Percentiles rank a stretch among this genome's conserved stretches.
Conservation (phyloP, 2,329 filamentous ascomycete genomes). For the Xylaria sp. region DNA sequence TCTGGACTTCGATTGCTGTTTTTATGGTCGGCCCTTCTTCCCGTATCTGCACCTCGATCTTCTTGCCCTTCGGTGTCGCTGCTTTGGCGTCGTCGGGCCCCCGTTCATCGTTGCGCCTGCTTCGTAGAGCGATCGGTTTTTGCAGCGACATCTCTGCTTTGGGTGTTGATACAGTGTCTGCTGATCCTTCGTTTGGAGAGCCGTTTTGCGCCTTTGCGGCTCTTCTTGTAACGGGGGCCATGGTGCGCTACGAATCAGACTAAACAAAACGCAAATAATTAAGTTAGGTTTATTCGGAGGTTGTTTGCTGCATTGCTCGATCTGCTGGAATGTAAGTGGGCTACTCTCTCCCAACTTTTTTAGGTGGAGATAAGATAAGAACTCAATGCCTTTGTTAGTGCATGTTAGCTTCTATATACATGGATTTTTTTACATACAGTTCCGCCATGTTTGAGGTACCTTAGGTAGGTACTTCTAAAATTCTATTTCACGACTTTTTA, state of each 20-base stretch:
- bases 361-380: constrained; percentile 35
- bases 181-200: constrained; percentile 10
- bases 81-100: constrained; percentile 7
- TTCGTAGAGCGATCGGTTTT: constrained; percentile 34
- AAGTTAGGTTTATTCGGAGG: not conserved
- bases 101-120: constrained; percentile 36
- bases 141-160: constrained; percentile 31
- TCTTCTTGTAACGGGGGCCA: constrained; percentile 47
- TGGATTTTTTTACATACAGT: not conserved
- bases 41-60: constrained; percentile 43
- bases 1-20: constrained; percentile 43
- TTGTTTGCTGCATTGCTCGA: not conserved
- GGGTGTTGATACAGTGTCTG: not conserved
- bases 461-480: too few species aligned
- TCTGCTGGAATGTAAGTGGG: constrained; percentile 15
- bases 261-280: not conserved
- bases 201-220: constrained; percentile 35
- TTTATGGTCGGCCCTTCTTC: constrained; percentile 37
- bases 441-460: not conserved
- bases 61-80: constrained; percentile 40
- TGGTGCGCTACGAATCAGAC: constrained; percentile 2
- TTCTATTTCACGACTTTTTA: not conserved
- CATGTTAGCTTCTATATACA: not conserved
- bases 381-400: constrained; percentile 6
- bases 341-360: constrained; percentile 33